A percentile compares a stretch with the other conserved stretches of the same genome.
These are phyloP conservation scores for Solanum sitiens DNA, from an alignment of 257 asterid species.

Conservation along the genomic window DNA sequence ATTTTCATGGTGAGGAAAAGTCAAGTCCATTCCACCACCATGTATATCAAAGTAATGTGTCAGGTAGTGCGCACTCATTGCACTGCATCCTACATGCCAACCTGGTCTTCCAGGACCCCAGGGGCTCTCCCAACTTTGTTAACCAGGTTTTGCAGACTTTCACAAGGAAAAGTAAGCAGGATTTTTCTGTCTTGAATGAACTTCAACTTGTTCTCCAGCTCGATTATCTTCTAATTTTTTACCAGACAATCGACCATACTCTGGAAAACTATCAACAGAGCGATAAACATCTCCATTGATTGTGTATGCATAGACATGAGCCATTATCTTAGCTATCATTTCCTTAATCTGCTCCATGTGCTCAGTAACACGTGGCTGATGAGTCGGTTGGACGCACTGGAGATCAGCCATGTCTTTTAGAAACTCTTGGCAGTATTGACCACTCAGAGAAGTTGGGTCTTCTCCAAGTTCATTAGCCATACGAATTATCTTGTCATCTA, in stretches of 20 bases:
- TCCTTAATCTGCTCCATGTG: conserved; percentile 72
- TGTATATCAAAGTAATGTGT: conserved; percentile 74
- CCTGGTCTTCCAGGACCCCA: conserved; percentile 99
- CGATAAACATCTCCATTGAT: conserved; percentile 67
- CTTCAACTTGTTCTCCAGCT: conserved; percentile 69
- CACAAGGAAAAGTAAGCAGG: conserved; percentile 88
- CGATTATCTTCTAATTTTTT: conserved; percentile 68
- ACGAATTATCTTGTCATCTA: conserved; percentile 88
- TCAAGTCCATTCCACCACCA: conserved; percentile 95
- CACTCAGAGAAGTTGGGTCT: conserved; percentile 57
- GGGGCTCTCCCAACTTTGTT: conserved; percentile 85
- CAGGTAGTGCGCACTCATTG: conserved; percentile 85
- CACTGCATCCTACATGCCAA: conserved; percentile 95
- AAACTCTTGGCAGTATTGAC: conserved; percentile 70
- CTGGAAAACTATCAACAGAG: conserved; percentile 57
- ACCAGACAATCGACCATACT: conserved; percentile 67
- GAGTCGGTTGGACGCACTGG: conserved; percentile 77
- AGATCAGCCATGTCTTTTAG: conserved; percentile 74
- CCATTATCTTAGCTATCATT: conserved; percentile 70
- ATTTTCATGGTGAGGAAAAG: conserved; percentile 80
- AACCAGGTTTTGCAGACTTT: conserved; percentile 94
- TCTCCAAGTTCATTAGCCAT: conserved; percentile 68
- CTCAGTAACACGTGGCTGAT: conserved; percentile 83
- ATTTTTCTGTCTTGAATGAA: conserved; percentile 60
- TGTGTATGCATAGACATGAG: conserved; percentile 53